These are phyloP conservation scores for Tetrahymena thermophila DNA, from an alignment of 73 alveolate species.

Conservation along the genomic window DNA sequence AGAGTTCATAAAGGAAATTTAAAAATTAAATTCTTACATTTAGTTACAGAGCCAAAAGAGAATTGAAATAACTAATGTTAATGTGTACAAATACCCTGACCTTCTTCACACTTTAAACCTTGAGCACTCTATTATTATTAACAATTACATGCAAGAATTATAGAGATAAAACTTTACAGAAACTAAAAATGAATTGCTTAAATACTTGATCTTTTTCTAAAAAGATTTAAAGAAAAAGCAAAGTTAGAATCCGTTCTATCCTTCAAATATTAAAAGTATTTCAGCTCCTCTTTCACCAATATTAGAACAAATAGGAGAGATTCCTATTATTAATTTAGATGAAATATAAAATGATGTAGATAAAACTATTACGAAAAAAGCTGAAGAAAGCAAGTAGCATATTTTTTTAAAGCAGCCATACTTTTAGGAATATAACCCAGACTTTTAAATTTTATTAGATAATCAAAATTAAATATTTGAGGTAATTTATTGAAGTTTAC, in stretches of 20 bases:
- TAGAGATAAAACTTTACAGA: not conserved
- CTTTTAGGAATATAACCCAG: not conserved
- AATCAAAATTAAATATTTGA: not conserved
- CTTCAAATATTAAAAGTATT: not conserved
- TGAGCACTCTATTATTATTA: not conserved
- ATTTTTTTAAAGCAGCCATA: not conserved
- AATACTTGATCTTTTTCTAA: not conserved
- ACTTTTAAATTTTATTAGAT: not conserved
- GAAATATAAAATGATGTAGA: not conserved
- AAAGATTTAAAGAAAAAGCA: not conserved
- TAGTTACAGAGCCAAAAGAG: not conserved
- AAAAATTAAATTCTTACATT: not conserved
- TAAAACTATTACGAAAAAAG: not conserved
- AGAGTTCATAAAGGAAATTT: not conserved
- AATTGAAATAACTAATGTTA: not conserved
- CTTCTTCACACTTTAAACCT: not conserved
- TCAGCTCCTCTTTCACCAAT: not conserved
- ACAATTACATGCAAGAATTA: not conserved
- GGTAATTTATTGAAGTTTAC: not conserved
- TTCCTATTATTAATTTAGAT: not conserved
- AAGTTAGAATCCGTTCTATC: not conserved
- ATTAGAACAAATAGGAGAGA: not conserved
- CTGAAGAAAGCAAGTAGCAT: not conserved
- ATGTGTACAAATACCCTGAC: not conserved
- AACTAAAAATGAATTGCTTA: not conserved